phyloP scores from a whole-genome alignment of 2,329 filamentous ascomycete genomes.

The Raffaelea arxii region DNA sequence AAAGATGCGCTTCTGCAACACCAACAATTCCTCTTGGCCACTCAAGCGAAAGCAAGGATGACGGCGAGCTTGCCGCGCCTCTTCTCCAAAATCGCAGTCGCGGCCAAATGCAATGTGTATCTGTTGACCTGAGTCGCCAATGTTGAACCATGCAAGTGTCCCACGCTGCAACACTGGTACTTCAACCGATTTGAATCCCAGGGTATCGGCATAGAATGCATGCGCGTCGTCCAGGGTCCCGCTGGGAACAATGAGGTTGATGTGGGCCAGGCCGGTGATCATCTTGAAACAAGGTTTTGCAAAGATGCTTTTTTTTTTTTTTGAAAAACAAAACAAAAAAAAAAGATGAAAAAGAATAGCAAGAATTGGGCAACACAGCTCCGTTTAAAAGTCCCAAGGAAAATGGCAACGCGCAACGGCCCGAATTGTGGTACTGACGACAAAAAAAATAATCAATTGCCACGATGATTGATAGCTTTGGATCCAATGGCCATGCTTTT shows the following conservation, averaged over 20 bases:
- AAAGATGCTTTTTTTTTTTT: not conserved
- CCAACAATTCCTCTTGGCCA: constrained; percentile 34
- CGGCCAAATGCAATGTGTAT: constrained; percentile 43
- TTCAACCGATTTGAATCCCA: constrained; percentile 40
- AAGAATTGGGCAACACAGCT: no score
- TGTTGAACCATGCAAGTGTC: constrained; percentile 50
- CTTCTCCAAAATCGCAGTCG: constrained; percentile 17
- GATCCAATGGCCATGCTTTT: no score
- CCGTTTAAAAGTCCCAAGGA: no score
- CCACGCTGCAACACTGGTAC: constrained; percentile 43
- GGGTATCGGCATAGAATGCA: constrained; percentile 44
- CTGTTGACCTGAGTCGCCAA: constrained; percentile 43
- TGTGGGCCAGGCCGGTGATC: constrained; percentile 28
- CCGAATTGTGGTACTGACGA: no score
- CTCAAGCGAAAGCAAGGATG: constrained; percentile 51
- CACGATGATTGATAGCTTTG: no score
- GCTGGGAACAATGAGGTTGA: constrained; percentile 48
- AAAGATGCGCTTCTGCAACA: constrained; percentile 38
- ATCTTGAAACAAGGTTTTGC: constrained; percentile 6
- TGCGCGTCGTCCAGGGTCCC: constrained; percentile 40
- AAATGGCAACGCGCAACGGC: not conserved
- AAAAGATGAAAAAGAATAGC: no score
- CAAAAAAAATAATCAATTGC: no score
- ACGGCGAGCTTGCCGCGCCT: constrained; percentile 26
- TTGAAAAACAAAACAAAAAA: not conserved